Evolutionary conservation across 2,329 filamentous ascomycete species (phyloP), one percentile per base, ranked within the genome.

Genomic region (Epichloe sylvatica): DNA sequence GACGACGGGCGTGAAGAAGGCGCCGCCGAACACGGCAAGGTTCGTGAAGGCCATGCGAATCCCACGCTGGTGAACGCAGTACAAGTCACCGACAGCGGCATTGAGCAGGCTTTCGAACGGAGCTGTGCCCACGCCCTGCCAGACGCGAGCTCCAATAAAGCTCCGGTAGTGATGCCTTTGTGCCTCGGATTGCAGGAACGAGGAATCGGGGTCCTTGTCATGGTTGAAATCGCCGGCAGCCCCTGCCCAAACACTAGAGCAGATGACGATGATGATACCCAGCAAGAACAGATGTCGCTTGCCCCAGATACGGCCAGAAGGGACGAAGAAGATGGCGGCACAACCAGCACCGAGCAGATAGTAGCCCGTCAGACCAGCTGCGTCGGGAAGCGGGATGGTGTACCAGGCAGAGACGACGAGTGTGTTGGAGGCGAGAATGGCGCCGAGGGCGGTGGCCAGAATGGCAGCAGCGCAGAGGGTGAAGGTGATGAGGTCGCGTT

Each of bases 91-190:
- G 6, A 96, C 86, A 45, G 81, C 83, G 0, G 87, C 87, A 65
- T 94, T 95, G 51, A 96, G 83, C 23, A 96, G 70, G 1, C 86
- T 86, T 67, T 97, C 91, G 56, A 92, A 96, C 0, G 91, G 90
- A 8, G 89, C 89, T 17, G 89, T 75, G 0, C 84, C 89, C 41
- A 96, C 76, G 19, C 91, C 91, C 65, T 96, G 91, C 50, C 94
- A 78, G 47, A 94, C 77, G 12, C 91, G 76, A 12, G 91, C 84
- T 67, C 81, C 86, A 4, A 92, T 62, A 52, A 96, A 71, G 59
- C 80, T 86, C 15, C 68, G 71, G 64, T 94, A 92, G 63, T 80
- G 80, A 9, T 39, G 2, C 34, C 23, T 47, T 34, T 52, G 45
- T 15, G 42, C 21, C 4, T 39, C 48, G 1, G 51, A 47, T 17